Conservation (phyloP, 1,139 yeast genomes). For the Petasospora rhodanensis region DNA sequence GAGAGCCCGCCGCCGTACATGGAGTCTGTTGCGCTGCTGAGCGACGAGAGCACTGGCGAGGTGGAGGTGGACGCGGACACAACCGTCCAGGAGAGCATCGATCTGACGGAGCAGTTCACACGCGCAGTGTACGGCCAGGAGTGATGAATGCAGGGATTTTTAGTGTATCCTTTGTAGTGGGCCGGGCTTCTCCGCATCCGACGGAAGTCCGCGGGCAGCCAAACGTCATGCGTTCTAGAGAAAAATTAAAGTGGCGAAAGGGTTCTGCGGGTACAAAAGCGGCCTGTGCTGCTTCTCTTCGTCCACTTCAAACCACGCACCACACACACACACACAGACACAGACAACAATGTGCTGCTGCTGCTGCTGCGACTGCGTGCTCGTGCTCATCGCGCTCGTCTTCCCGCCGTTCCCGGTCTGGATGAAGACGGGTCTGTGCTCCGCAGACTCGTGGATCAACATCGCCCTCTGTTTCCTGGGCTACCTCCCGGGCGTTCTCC, state of each 20-base stretch:
- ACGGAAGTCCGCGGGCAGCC: too few species aligned
- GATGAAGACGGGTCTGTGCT: constrained; percentile 61
- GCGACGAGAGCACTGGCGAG: constrained; percentile 11
- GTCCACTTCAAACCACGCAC: too few species aligned
- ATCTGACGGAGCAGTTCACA: constrained; percentile 15
- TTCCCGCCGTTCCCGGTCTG: constrained; percentile 73
- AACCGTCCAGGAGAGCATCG: constrained; percentile 8
- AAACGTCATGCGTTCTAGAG: too few species aligned
- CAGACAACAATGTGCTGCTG: constrained; percentile 4
- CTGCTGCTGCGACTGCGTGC: constrained; percentile 45
- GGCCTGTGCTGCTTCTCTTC: too few species aligned
- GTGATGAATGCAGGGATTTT: background rate
- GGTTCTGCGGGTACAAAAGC: too few species aligned
- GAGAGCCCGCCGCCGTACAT: constrained; percentile 16
- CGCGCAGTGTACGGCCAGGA: constrained; percentile 10
- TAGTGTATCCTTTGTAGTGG: background rate
- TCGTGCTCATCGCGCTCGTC: constrained; percentile 55
- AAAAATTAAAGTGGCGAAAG: too few species aligned
- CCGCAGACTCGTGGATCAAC: constrained; percentile 58
- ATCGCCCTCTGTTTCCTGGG: constrained; percentile 55
- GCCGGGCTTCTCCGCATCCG: too few species aligned
- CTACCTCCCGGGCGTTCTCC: constrained; percentile 61
- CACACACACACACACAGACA: too few species aligned
- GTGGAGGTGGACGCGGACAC: constrained; percentile 1
- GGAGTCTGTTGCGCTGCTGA: constrained; percentile 13